Conservation (phyloP, 164 flowering plant genomes). For the Liquidambar formosana region DNA sequence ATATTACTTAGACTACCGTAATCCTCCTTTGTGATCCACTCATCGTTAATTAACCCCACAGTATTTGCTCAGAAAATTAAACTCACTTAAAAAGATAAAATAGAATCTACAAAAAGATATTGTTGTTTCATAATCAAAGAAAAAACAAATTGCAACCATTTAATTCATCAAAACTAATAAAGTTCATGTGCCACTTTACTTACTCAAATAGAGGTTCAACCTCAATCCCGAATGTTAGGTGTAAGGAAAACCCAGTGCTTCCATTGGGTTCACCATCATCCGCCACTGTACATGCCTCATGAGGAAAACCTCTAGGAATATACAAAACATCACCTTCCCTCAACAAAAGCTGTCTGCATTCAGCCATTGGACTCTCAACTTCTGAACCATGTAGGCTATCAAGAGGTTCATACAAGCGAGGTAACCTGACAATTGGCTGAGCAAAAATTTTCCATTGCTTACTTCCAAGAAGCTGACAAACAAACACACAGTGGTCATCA, state of each 20-base stretch:
- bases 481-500: slow-evolving; percentile 88
- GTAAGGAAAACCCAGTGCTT: slow-evolving; percentile 51
- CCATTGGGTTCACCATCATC: slow-evolving; percentile 22
- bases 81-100: too few relatives aligned
- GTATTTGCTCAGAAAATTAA: too few relatives aligned
- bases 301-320: slow-evolving; percentile 80
- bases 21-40: too few relatives aligned
- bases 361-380: slow-evolving; percentile 18
- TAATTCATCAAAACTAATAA: background rate
- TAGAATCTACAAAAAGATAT: too few relatives aligned
- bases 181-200: too few relatives aligned
- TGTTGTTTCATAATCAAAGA: too few relatives aligned
- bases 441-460: slow-evolving; percentile 59
- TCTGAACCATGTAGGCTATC: slow-evolving; percentile 19
- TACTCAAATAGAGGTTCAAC: slow-evolving; percentile 88
- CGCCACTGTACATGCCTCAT: slow-evolving; percentile 58
- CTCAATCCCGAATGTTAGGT: slow-evolving; percentile 74
- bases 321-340: slow-evolving; percentile 75
- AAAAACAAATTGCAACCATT: background rate
- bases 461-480: slow-evolving; percentile 65
- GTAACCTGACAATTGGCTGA: slow-evolving; percentile 37
- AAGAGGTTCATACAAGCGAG: slow-evolving; percentile 66
- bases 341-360: slow-evolving; percentile 38
- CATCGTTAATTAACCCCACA: too few relatives aligned
- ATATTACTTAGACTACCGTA: too few relatives aligned